Base-by-base conservation (phyloP, 805 yeast genomes). In the Saccharomycopsis vini region DNA sequence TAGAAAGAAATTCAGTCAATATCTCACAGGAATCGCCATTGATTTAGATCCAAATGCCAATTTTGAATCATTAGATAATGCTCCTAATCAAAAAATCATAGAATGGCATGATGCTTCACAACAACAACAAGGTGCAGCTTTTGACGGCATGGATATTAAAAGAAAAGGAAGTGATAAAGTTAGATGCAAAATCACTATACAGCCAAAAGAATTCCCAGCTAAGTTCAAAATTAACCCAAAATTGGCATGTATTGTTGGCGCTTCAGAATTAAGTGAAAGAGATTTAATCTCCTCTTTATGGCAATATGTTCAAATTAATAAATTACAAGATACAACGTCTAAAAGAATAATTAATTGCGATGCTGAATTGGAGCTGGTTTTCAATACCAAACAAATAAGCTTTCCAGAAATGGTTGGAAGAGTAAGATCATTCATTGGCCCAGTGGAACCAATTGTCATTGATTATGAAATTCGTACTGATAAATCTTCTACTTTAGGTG, bases 131-230 rank as follows among this genome's bases (percentile, higher is more conserved):
- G 40, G 54, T 50, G 73, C 72, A 0, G 76, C 78, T 42, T 90
- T 90, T 59, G 97, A 92, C 61, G 97, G 95, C 1, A 63, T 92
- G 45, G 97, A 89, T 57, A 75, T 92, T 44, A 82, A 82, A 56
- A 76, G 98, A 55, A 66, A 72, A 15, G 97, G 97, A 2, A 63
- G 68, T 20, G 71, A 69, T 46, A 79, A 79, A 45, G 65, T 89
- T 39, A 69, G 74, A 36, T 76, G 84, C 40, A 76, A 76, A 44
- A 79, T 92, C 44, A 83, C 87, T 3, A 71, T 92, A 44, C 89
- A 89, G 63, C 80, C 87, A 42, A 84, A 83, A 56, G 84, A 81
- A 54, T 75, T 72, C 48, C 85, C 95, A 5, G 72, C 79, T 34
- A 73, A 73, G 52, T 71, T 81, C 44, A 74, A 72, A 54, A 71